phyloP scores from a whole-genome alignment of 306 rosid species.

The Dryas drummondii region DNA sequence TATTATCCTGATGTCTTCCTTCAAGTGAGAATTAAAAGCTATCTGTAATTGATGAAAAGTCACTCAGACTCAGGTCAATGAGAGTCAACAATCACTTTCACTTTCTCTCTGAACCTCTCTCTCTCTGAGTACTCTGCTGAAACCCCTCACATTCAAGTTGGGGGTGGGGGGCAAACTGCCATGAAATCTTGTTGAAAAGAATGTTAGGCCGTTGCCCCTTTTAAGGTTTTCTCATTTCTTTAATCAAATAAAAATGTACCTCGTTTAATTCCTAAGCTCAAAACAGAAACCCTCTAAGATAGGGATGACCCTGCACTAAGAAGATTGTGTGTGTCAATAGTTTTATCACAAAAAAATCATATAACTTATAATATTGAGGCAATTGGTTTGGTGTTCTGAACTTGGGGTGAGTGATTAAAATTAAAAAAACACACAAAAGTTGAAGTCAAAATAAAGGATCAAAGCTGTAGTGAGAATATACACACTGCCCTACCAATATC shows the following conservation, averaged over 20 bases:
- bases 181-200: constrained; percentile 14
- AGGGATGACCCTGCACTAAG: background rate
- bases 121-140: background rate
- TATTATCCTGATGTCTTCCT: constrained; percentile 18
- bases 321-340: background rate
- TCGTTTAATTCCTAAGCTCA: background rate
- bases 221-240: constrained; percentile 6
- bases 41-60: constrained; percentile 8
- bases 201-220: constrained; percentile 10
- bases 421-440: background rate
- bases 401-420: background rate
- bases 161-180: constrained; percentile 14
- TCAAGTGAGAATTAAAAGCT: constrained; percentile 15
- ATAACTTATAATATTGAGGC: background rate
- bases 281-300: background rate
- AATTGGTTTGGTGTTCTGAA: background rate
- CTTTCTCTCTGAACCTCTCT: constrained; percentile 1
- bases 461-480: constrained; percentile 19
- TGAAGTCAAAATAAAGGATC: constrained; percentile 15
- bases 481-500: constrained; percentile 23
- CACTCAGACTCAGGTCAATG: background rate
- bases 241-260: background rate
- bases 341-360: background rate
- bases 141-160: constrained; percentile 8
- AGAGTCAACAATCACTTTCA: constrained; percentile 26